Evolutionary conservation across 139 green algal species (phyloP), one percentile per base, ranked within the genome.

Genomic region (Chlorella sp.): DNA sequence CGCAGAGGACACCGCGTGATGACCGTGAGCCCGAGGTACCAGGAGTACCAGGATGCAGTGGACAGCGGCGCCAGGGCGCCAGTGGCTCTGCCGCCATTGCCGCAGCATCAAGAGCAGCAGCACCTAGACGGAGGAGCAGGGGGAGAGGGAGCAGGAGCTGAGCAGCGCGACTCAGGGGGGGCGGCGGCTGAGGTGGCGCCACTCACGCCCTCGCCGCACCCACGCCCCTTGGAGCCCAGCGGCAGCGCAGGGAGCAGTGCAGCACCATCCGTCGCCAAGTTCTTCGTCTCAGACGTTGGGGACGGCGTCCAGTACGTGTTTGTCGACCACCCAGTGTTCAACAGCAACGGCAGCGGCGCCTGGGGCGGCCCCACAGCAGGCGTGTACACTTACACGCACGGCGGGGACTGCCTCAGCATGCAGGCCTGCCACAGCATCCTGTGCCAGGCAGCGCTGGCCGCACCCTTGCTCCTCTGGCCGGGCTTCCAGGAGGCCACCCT

Each of bases 11-110:
- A 93, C 61, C 71, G 70, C 2, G 91, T 96, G 10, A 93, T 97
- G 84, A 97, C 88, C 0, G 88, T 97, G 0, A 82, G 87, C 24
- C 91, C 92, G 0, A 66, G 77, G 5, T 97, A 97, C 42, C 34
- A 51, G 1, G 32, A 74, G 1, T 94, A 94, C 73, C 20, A 31
- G 0, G 88, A 90, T 30, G 73, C 80, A 1, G 35, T 75, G 24
- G 72, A 91, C 75, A 90, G 85, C 2, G 90, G 86, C 3, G 50
- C 90, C 26, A 26, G 42, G 0, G 84, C 88, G 31, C 86, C 85
- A 0, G 72, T 95, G 10, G 63, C 77, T 24, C 59, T 93, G 61
- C 74, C 78, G 5, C 27, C 49, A 5, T 3, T 4, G 5, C 64
- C n/a, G 70, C 55, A 68, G 14, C 20, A n/a, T 24, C 0, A 20